Base-by-base conservation (phyloP, 257 asterid genomes). In the Primulina huaijiensis region DNA sequence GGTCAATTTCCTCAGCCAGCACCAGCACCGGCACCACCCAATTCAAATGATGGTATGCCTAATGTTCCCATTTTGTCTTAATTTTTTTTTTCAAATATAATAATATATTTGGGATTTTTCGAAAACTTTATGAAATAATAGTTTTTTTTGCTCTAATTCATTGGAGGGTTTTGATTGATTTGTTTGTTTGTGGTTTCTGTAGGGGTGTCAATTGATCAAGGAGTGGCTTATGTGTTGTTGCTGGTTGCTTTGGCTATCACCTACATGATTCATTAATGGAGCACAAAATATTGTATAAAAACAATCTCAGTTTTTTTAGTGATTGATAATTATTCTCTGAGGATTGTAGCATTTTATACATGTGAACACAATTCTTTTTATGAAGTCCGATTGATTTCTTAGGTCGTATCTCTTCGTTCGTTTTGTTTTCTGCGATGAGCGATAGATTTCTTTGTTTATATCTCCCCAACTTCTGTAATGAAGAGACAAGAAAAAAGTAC, bases 11-110 rank as follows among this genome's bases (percentile, higher is more conserved):
- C 83, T 62, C 80, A 25, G 23, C 90, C 90, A 27, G 86, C 95
- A 8, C 97, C 95, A 21, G 76, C 95, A 7, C 97, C 95, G 21
- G 76, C 93, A 16, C 88, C 93, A 16, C 88, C 95, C 20, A 46
- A 14, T 20, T 21, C 92, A 19, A 86, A 78, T 76, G 91, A 86
- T 56, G 97, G 95, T 87, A 2, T 12, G 76, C 17, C 29, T 4
- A 17, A 30, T 31, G 35, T 65, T 19, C 7, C 6, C 17, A 43
- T 43, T 43, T 43, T 0, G 0, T 0, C 1, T 21, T 0, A 21
- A 0, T 21, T 21, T 21, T 21, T 21, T 21, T 21, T 21, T 21
- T 21, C 23, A 21, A 21, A 21, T 21, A 21, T 21, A 21, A 21
- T 21, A 21, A 21, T 21, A 21, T 21, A 21, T 21, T 21, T 21